Base-by-base conservation (phyloP, 306 rosid species). In the Ochetophila trinervis region DNA sequence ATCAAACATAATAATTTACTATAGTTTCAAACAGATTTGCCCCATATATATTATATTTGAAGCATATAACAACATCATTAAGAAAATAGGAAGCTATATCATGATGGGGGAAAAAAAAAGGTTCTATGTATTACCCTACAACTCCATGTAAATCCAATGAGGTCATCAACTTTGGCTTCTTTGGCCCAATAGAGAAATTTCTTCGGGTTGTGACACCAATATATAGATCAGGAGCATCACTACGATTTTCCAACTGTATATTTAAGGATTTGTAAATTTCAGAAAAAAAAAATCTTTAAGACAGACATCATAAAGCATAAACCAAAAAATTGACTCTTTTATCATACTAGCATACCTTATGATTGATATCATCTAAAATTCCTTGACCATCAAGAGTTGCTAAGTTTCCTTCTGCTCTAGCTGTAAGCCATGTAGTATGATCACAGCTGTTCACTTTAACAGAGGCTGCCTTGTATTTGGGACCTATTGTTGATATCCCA, bases 121-220 rank as follows among this genome's bases (percentile, higher is more conserved):
- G 55, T 62, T 77, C 14, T 57, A 67, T 70, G 23, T 47, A 67
- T 73, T 87, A 90, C 96, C 82, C 88, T 55, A 78, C 74, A 78
- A 87, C 83, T 67, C 85, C 91, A 60, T 90, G 88, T 77, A 73
- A 85, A 34, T 84, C 70, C 62, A 83, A 52, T 57, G 81, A 81
- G 19, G 88, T 78, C 72, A 76, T 67, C 50, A 63, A 74, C 64
- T 75, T 71, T 30, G 84, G 85, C 79, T 65, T 85, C 85, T 79
- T 86, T 35, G 81, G 76, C 48, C 85, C 85, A 53, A 77, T 32
- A 18, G 84, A 76, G 63, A 60, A 49, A n/a, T 78, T 79, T 76
- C 95, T 85, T 34, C 78, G 78, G 53, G 83, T 87, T 27, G 45
- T 83, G 45, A 87, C 91, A 60, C 96, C 96, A 42, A 90, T 74